Evolutionary conservation across 2,329 filamentous ascomycete genomes (phyloP), one percentile per base, ranked within the genome.

Genomic region (Fonsecaea erecta): DNA sequence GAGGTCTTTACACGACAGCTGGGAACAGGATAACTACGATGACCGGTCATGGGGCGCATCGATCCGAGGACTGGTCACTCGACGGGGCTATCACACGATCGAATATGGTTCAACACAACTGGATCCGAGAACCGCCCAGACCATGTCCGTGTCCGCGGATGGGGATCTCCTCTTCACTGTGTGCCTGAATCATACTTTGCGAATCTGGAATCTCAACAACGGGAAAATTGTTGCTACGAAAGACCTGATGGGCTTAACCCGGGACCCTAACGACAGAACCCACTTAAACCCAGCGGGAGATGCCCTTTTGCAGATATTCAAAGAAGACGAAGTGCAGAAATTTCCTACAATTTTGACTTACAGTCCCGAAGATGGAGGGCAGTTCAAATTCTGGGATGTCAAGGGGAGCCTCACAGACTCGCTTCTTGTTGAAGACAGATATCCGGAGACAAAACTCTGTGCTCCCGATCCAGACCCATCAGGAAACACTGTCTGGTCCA

Each of bases 331-430:
- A 8, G 55, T 67, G 9, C 62, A 67, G 40, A 66, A 66, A 26
- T 65, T 66, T 37, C 68, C 67, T 4, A 67, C 68, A 64, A 85
- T 94, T 60, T 87, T 92, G 40, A 94, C 92, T 8, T 97, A 93
- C 77, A 97, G 93, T 11, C 94, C 95, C 0, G 87, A 95, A 68
- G 90, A 93, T 32, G 86, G 88, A 46, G 91, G 95, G 37, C 90
- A 94, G 74, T 98, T 99, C 83, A 98, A 97, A 76, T 93, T 99
- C 75, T 99, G 93, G 92, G 86, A 86, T 60, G 85, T 90, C 18
- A 86, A 88, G 70, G 86, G 88, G 60, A 85, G 78, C n/a, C 85
- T 71, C 83, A 90, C 72, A 69, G 79, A 71, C 70, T 78, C 69
- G 1, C 76, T 92, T 21, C 83, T 88, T 8, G 82, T 96, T 14